Base-by-base conservation (phyloP, 139 green algal genomes). In the Microglena sp. region DNA sequence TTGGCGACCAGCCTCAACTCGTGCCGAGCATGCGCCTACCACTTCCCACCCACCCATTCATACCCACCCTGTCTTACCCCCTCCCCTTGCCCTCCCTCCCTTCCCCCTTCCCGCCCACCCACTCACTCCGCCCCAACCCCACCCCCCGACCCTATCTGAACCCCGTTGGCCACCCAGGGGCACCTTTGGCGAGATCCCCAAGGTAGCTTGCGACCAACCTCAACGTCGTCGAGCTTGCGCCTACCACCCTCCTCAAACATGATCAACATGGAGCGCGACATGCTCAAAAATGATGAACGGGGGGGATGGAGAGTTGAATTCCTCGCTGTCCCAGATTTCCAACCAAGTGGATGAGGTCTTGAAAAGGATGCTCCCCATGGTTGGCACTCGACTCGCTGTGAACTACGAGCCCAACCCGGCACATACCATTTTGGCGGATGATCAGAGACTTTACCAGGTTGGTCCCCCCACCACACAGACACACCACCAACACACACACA, bases 191-290 rank as follows among this genome's bases (percentile, higher is more conserved):
- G 72, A 74, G 57, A 45, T 79, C 26, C 72, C 72, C 31, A 18
- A 55, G n/a, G 28, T 46, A 1, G 67, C 57, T 2, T 18, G 15
- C 18, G 57, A 74, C 36, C 72, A 79, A 67, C n/a, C 67, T 79
- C 62, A 45, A 53, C 1, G 72, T 79, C 40, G 72, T 79, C 55
- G 63, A 28, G 29, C 67, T 1, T 79, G 72, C 32, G 72, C 62
- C 33, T 74, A 79, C 63, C 72, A 79, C 57, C 56, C 74, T 46
- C 72, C 74, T 34, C n/a, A n/a, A 79, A 79, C 67, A 79, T 79
- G 72, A 73, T 79, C 56, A 79, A 74, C 72, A 69, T 70, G 68
- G 27, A 44, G 30, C 6, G 58, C 2, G 66, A 73, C 33, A 62
- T 73, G 53, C n/a, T 73, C 21, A 62, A 62, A 24, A 18, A 53